Evolutionary conservation across 1,284 basidiomycete genomes (phyloP).

Genomic region (Leccinum pallidistipes): DNA sequence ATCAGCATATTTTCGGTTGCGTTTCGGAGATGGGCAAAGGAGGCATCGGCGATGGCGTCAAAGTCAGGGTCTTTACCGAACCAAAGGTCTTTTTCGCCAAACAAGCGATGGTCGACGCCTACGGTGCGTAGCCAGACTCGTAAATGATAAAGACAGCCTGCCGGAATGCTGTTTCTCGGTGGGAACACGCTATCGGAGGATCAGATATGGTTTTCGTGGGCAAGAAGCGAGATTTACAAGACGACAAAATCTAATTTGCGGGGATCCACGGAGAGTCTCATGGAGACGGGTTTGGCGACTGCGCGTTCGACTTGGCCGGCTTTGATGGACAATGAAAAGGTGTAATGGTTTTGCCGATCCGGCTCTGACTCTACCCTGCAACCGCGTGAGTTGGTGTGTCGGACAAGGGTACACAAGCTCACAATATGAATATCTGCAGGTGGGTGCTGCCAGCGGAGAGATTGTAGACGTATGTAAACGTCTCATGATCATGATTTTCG

Average conservation of each 20-base stretch:
- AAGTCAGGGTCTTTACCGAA: conserved; percentile 62
- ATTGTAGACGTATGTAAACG: conserved; percentile 31
- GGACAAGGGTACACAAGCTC: conserved; percentile 4
- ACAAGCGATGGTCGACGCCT: conserved; percentile 55
- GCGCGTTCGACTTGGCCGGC: conserved; percentile 52
- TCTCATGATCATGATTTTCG: conserved; percentile 19
- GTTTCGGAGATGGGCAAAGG: conserved; percentile 47
- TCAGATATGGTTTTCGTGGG: too few relatives aligned
- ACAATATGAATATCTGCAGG: conserved; percentile 34
- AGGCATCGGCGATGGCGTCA: conserved; percentile 50
- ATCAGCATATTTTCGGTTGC: conserved; percentile 43
- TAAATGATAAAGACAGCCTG: conserved; percentile 49
- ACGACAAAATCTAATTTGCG: conserved; percentile 52
- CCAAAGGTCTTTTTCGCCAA: conserved; percentile 59
- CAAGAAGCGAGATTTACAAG: conserved; percentile 42
- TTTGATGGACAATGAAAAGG: conserved; percentile 52
- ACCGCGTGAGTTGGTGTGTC: conserved; percentile 3
- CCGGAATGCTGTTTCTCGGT: conserved; percentile 50
- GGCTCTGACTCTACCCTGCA: conserved; percentile 51
- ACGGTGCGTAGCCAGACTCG: conserved; percentile 59
- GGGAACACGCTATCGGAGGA: conserved; percentile 48
- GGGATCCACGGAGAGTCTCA: conserved; percentile 51
- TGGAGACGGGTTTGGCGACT: conserved; percentile 44
- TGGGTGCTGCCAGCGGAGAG: conserved; percentile 19
- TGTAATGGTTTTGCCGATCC: conserved; percentile 44